Percentiles rank a stretch among this genome's conserved stretches.
Evolutionary conservation across 768 basidiomycete genomes (phyloP).

Genomic region (Trametes elegans): DNA sequence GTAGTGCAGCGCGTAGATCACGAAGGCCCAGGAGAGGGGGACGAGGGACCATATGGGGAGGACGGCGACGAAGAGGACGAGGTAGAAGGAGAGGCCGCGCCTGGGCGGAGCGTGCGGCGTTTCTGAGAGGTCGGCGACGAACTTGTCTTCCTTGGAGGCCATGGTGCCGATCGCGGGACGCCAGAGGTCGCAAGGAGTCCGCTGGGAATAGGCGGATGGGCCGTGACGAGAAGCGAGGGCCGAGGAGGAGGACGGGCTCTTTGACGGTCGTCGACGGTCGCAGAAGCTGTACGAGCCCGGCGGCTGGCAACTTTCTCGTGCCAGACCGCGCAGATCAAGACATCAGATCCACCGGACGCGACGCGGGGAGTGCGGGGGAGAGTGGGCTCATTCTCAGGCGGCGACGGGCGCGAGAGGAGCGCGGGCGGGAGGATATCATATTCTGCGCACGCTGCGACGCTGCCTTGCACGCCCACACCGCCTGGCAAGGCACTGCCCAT

Average conservation of each 20-base stretch:
- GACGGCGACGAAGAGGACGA: conserved; percentile 54
- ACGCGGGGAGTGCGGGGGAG: not conserved
- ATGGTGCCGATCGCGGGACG: conserved; percentile 6
- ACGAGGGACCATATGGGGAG: conserved; percentile 62
- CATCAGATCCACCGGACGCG: not conserved
- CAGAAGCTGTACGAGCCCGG: not conserved
- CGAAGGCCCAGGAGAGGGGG: conserved; percentile 66
- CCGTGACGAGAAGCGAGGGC: conserved; percentile 6
- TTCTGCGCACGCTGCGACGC: not conserved
- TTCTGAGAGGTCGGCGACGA: conserved; percentile 26
- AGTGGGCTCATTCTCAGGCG: not conserved
- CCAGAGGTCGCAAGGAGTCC: not conserved
- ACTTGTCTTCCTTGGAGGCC: conserved; percentile 8
- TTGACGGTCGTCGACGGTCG: conserved; percentile 3
- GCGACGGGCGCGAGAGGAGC: not conserved
- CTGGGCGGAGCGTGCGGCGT: conserved; percentile 34
- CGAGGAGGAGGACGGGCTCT: not conserved
- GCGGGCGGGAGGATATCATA: not conserved
- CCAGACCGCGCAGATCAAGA: not conserved
- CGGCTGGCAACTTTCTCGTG: conserved; percentile 3
- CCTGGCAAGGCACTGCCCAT: not conserved
- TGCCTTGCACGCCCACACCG: not conserved
- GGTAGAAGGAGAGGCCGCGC: conserved; percentile 53
- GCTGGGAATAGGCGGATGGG: conserved; percentile 11
- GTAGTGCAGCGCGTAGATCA: conserved; percentile 44